phyloP scores from a whole-genome alignment of 805 yeast genomes.

The Candida nemodendra region DNA sequence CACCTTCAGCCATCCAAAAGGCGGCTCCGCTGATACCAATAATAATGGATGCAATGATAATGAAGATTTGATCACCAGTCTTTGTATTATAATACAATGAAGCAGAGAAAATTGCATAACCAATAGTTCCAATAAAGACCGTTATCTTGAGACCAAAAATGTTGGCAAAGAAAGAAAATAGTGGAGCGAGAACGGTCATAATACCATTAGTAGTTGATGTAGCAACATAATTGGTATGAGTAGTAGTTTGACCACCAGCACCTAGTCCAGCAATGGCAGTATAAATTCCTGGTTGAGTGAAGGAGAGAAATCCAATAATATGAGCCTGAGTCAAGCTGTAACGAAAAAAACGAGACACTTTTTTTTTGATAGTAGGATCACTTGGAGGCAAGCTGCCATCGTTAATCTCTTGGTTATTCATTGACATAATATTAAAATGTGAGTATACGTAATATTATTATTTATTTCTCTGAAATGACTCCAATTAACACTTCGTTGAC shows the following conservation, averaged over 20 bases:
- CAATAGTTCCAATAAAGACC: conserved; percentile 19
- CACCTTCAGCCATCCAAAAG: conserved; percentile 26
- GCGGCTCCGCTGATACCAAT: conserved; percentile 26
- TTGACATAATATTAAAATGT: too few relatives aligned
- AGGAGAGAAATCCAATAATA: not conserved
- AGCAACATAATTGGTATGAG: conserved; percentile 3
- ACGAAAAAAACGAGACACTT: not conserved
- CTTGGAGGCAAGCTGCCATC: too few relatives aligned
- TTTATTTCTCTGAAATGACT: too few relatives aligned
- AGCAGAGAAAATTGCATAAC: conserved; percentile 24
- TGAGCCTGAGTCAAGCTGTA: conserved; percentile 1
- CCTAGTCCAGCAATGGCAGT: not conserved
- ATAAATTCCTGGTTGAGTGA: conserved; percentile 3
- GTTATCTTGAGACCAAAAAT: conserved; percentile 18
- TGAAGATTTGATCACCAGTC: conserved; percentile 23
- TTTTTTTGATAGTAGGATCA: not conserved
- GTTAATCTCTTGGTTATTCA: too few relatives aligned
- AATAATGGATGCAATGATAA: conserved; percentile 22
- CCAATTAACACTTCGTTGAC: too few relatives aligned
- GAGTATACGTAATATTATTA: too few relatives aligned
- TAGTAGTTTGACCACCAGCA: conserved; percentile 5
- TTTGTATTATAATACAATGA: conserved; percentile 25
- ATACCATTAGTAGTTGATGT: conserved; percentile 13
- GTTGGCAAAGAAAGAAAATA: conserved; percentile 19
- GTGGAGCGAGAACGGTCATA: conserved; percentile 21